Base-by-base conservation (phyloP, 331 rosid species). In the Malus hybrid region DNA sequence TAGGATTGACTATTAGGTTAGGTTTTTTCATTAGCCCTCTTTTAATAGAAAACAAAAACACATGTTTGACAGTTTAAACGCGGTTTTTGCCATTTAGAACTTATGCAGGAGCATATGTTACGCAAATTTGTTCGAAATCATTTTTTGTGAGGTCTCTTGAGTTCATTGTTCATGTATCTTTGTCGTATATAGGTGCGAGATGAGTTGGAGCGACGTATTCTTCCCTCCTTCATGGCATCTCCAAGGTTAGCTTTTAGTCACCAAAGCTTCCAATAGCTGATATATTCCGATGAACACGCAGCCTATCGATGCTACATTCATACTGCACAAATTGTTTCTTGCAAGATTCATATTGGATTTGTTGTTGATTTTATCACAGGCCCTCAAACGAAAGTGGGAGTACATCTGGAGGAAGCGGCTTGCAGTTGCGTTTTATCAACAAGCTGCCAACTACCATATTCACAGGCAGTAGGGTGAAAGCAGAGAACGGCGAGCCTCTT, bases 111-210 rank as follows among this genome's bases (percentile, higher is more conserved):
- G 44, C 44, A 36, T 36, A 36, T 36, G 44, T 36, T 36, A 2
- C 44, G 44, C 44, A 36, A 50, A 50, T 50, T 50, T 46, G 61
- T 42, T 62, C 28, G 63, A 28, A 59, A 69, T 29, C 6, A 9
- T 46, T 11, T 36, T 46, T 16, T 22, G 12, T 22, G 56, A 50
- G 56, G 56, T 15, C n/a, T 22, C 48, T 59, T 27, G 62, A 64
- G 44, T 10, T 65, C 7, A 22, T 74, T 69, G 57, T 65, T 79
- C 31, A 13, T 32, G 48, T 80, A 36, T 80, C 29, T 86, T 59
- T 75, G 71, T 31, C 36, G 6, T 28, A 54, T 81, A 60, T 46
- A 91, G 98, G 90, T 90, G 10, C 77, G 83, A 77, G 95, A 90
- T 59, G 97, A 60, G 83, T 81, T 87, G 61, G 95, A 88, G 28